Evolutionary conservation across 139 green algal genomes (phyloP).

Genomic region (Chlamydomonas sp.): DNA sequence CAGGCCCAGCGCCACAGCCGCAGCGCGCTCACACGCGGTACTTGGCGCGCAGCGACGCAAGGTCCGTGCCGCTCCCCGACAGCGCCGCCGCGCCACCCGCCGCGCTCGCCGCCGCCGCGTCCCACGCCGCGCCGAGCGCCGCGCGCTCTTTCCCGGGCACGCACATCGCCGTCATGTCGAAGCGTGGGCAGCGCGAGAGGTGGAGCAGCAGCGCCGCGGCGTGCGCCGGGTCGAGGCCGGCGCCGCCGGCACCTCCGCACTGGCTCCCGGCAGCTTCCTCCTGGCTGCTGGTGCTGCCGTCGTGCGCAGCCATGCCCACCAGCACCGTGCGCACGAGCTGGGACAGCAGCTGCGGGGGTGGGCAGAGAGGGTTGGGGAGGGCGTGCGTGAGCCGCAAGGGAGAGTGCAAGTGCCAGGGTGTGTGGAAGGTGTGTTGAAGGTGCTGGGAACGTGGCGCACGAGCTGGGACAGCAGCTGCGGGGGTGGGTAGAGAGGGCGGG

Average conservation of each 20-base stretch:
- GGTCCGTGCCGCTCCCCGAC: not conserved
- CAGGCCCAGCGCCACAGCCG: too few species aligned
- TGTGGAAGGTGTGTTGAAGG: not conserved
- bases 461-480: slow-evolving; percentile 15
- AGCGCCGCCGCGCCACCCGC: not conserved
- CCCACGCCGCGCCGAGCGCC: slow-evolving; percentile 29
- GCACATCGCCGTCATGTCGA: slow-evolving; percentile 43
- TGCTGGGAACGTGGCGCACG: not conserved
- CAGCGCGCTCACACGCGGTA: too few species aligned
- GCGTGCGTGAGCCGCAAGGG: not conserved
- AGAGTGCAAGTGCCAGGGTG: not conserved
- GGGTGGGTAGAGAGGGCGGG: not conserved
- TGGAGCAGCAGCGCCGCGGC: not conserved
- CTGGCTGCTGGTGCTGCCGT: too few species aligned
- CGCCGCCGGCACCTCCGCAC: not conserved
- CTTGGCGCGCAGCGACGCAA: too few species aligned
- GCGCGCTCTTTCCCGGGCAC: slow-evolving; percentile 19
- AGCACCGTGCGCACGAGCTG: slow-evolving; percentile 13
- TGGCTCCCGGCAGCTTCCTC: not conserved
- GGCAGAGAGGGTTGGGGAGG: not conserved
- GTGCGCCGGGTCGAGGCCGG: too few species aligned
- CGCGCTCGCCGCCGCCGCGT: slow-evolving; percentile 5
- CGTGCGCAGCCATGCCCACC: not conserved
- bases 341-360: slow-evolving; percentile 9
- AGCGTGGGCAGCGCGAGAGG: slow-evolving; percentile 21